A percentile compares a stretch with the other conserved stretches of the same genome.
These are phyloP conservation scores for Rhododendron griersonianum DNA, from an alignment of 148 eudicot genomes.

Conservation along the genomic window DNA sequence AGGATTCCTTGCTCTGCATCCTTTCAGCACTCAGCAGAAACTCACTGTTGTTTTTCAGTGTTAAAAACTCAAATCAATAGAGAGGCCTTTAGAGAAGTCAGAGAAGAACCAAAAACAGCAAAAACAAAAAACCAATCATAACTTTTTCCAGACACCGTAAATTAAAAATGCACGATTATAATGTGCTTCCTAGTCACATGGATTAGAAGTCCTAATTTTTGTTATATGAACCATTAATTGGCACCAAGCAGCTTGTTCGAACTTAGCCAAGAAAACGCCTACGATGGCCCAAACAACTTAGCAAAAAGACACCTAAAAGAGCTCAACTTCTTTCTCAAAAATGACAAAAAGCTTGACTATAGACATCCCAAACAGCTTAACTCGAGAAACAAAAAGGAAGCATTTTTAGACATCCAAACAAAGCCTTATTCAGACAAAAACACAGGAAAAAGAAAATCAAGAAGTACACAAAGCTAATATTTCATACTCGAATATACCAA, in stretches of 20 bases:
- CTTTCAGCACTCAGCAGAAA: conserved; percentile 8
- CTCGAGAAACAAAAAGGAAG: neutral
- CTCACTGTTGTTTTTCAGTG: neutral
- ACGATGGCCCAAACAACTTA: neutral
- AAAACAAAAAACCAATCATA: neutral
- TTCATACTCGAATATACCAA: neutral
- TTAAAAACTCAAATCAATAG: neutral
- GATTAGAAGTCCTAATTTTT: neutral
- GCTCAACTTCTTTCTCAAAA: neutral
- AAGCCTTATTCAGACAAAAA: neutral
- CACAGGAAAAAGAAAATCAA: neutral
- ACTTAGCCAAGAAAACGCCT: neutral
- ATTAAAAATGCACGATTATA: neutral
- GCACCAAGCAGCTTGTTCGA: neutral
- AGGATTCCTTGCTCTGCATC: conserved; percentile 24
- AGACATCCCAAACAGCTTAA: neutral
- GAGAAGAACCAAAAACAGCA: neutral
- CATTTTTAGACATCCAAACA: neutral
- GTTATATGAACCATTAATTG: neutral
- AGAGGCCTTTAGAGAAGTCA: neutral
- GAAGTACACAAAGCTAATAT: neutral
- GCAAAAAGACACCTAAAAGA: neutral
- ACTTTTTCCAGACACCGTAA: neutral
- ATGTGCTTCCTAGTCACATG: neutral
- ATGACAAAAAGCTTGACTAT: neutral